phyloP scores from a whole-genome alignment of 2,329 filamentous ascomycete genomes.

The Aspergillus pseudoglaucus region DNA sequence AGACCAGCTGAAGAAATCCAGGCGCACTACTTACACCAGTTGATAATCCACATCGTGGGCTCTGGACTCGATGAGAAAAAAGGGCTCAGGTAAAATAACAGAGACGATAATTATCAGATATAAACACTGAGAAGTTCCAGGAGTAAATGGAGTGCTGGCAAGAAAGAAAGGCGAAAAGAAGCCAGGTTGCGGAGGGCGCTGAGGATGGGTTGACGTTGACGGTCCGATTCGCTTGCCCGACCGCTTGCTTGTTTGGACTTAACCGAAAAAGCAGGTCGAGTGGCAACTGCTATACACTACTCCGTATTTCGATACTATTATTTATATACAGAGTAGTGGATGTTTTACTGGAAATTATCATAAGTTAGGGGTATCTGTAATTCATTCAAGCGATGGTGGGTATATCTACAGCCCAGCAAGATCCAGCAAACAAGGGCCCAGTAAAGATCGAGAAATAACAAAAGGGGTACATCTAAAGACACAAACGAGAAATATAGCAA shows the following conservation, averaged over 20 bases:
- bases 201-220: background rate
- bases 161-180: background rate
- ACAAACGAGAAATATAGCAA: slow-evolving; percentile 1
- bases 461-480: slow-evolving; percentile 1
- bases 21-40: slow-evolving; percentile 69
- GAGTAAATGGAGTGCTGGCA: too few species aligned
- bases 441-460: slow-evolving; percentile 6
- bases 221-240: slow-evolving; percentile 1
- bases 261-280: background rate
- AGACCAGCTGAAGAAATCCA: slow-evolving; percentile 2
- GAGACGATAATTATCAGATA: background rate
- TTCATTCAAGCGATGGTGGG: background rate
- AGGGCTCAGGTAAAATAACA: background rate
- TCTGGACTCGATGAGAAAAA: background rate
- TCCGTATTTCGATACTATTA: background rate
- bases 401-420: slow-evolving; percentile 6
- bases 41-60: slow-evolving; percentile 75
- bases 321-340: background rate
- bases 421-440: slow-evolving; percentile 14
- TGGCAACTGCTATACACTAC: too few species aligned
- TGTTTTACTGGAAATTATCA: too few species aligned
- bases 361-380: too few species aligned
- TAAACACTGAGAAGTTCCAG: too few species aligned
- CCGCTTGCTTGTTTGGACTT: slow-evolving; percentile 3
- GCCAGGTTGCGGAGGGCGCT: slow-evolving; percentile 1